Base-by-base conservation (phyloP, 371 early-diverging fungal species). In the Amoeboaphelidium protococcarum region DNA sequence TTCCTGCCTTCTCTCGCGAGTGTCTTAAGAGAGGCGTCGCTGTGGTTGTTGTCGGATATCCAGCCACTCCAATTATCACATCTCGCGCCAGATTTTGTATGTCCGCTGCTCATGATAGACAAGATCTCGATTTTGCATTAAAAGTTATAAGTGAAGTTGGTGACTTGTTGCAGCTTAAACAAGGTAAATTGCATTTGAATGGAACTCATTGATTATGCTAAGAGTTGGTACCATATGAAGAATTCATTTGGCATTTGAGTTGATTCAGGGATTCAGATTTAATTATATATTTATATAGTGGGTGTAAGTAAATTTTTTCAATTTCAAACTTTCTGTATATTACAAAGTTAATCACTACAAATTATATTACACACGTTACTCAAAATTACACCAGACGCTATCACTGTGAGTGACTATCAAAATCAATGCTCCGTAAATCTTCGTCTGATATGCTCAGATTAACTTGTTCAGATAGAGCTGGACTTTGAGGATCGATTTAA, bases 31-130 rank as follows among this genome's bases (percentile, higher is more conserved):
- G 90, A 26, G 84, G 83, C 42, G 72, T 99, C 51, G 98, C 96
- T 4, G 86, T 94, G 20, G 97, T 97, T 3, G 95, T 98, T 1
- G 99, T 98, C 2, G 92, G 91, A 19, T 95, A 92, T 66, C 99
- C 99, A 0, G 91, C 91, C 1, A 92, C 94, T 0, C 87, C 96
- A n/a, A 85, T 98, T 47, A 84, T 98, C 44, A 78, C 85, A 19
- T 80, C 84, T 3, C 71, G 99, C 42, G 95, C 88, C 26, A 68
- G 99, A 41, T 87, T 99, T 73, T 99, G 99, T 63, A 58, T 98
- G 31, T 83, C 85, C 16, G 82, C 94, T 3, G 73, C 91, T 10
- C 98, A 98, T 61, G 88, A 85, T 19, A 74, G 72, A 55, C 84
- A 88, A 61, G 99, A 99, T 60, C 59, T 99, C n/a, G 80, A 65